These are phyloP conservation scores for Oryza meridionalis DNA, from an alignment of 176 grass and related monocot species.

Conservation along the genomic window DNA sequence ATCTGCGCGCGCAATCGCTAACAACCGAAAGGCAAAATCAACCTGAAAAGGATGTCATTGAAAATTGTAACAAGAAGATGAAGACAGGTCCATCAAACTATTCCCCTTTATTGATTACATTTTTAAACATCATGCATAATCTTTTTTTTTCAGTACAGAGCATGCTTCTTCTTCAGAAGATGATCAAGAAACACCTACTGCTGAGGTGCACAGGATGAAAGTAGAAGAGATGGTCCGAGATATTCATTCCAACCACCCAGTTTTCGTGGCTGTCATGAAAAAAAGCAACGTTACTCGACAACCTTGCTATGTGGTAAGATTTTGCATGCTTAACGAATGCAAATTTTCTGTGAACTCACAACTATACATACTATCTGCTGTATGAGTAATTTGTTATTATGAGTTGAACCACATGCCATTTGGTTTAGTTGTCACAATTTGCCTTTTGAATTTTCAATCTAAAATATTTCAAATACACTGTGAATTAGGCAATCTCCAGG, in stretches of 20 bases:
- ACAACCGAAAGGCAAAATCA: background rate
- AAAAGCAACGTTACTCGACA: constrained; percentile 6
- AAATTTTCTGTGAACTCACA: background rate
- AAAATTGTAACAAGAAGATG: background rate
- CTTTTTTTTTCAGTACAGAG: background rate
- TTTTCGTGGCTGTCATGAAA: constrained; percentile 6
- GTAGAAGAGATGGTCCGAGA: background rate
- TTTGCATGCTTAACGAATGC: background rate
- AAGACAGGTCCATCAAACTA: background rate
- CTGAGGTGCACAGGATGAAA: constrained; percentile 14
- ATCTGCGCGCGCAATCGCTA: background rate
- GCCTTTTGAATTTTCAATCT: background rate
- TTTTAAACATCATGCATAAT: background rate
- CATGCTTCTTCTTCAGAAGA: constrained; percentile 3
- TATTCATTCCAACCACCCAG: background rate
- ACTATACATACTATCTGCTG: background rate
- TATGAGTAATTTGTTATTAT: background rate
- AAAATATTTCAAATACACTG: background rate
- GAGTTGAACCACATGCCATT: background rate
- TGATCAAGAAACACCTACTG: background rate
- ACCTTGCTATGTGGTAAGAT: constrained; percentile 3
- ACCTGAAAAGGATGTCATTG: background rate
- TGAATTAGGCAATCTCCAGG: background rate
- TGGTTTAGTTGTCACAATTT: background rate
- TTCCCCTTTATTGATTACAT: background rate